Evolutionary conservation across 2,329 filamentous ascomycete species (phyloP), one percentile per base, ranked within the genome.

Genomic region (Epichloe sibirici): DNA sequence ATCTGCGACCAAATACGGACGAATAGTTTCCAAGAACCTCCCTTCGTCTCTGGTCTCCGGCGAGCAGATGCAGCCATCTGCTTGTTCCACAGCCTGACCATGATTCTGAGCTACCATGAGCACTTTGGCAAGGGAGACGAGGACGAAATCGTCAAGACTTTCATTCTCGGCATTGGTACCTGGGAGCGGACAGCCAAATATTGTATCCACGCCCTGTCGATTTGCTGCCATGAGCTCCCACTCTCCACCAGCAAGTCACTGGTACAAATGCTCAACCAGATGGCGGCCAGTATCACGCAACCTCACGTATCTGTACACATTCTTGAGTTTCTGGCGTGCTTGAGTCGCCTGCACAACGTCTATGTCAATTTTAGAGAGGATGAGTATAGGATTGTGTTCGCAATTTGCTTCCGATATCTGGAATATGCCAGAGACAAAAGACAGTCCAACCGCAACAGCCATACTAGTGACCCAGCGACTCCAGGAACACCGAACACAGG

Each of bases 271-370:
- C 75, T 98, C 52, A 86, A 90, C 62, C 91, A 89, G 65, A 95
- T 98, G 88, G 86, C 90, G 1, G 88, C 90, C 60, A 94, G 96
- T 62, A 95, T 98, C 62, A 97, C 93, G 1, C 90, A 95, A 62
- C 84, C 89, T 6, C 82, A 90, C 53, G 86, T 96, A 38, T 90
- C 91, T 9, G 86, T 96, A 56, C 93, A 98, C 63, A 95, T 98
- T 55, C 75, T 98, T 48, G 93, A 98, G 63, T 97, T 98, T 62
- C 74, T 98, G n/a, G 87, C 88, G 9, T 85, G 89, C 48, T 77
- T 98, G 31, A 90, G 90, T 51, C 84, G 91, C 38, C 73, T 96
- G 53, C 88, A 88, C 9, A 81, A 88, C 55, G 77, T 96, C 1
- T 94, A 90, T 63, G 82, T 88, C 63, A 94, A 95, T 63, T 88